A percentile compares a stretch with the other conserved stretches of the same genome.
Evolutionary conservation across 306 rosid species (phyloP).

Genomic region (Medicago ruthenica): DNA sequence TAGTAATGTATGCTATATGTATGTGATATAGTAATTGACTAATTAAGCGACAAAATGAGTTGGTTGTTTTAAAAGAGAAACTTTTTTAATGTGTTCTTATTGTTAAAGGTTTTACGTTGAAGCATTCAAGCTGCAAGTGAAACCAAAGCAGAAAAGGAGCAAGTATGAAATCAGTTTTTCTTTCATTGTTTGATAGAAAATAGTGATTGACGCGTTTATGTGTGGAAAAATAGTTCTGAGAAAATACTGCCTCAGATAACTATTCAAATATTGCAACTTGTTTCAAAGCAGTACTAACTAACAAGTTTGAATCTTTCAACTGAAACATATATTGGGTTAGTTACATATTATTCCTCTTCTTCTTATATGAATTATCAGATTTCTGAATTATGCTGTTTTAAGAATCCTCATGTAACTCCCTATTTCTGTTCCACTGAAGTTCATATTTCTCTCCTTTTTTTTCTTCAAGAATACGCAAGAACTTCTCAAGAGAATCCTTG

Average conservation of each 20-base stretch:
- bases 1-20: too few species aligned
- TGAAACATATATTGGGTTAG: slow-evolving; percentile 15
- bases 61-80: not conserved
- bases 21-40: too few species aligned
- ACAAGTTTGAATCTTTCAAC: slow-evolving; percentile 38
- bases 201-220: slow-evolving; percentile 16
- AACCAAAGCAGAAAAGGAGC: not conserved
- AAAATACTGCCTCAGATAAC: not conserved
- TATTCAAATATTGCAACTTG: slow-evolving; percentile 34
- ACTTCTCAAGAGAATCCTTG: slow-evolving; percentile 27
- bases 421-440: too few species aligned
- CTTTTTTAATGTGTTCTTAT: slow-evolving; percentile 23
- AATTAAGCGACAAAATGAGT: too few species aligned
- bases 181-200: slow-evolving; percentile 20
- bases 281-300: not conserved
- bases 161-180: slow-evolving; percentile 14
- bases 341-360: slow-evolving; percentile 4
- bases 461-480: not conserved
- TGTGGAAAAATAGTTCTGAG: not conserved
- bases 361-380: slow-evolving; percentile 3
- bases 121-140: not conserved
- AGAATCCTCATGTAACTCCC: too few species aligned
- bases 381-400: not conserved
- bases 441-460: not conserved
- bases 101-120: not conserved